Base-by-base conservation (phyloP, 2,329 filamentous ascomycete genomes). In the Pseudovirgaria hyperparasitica region DNA sequence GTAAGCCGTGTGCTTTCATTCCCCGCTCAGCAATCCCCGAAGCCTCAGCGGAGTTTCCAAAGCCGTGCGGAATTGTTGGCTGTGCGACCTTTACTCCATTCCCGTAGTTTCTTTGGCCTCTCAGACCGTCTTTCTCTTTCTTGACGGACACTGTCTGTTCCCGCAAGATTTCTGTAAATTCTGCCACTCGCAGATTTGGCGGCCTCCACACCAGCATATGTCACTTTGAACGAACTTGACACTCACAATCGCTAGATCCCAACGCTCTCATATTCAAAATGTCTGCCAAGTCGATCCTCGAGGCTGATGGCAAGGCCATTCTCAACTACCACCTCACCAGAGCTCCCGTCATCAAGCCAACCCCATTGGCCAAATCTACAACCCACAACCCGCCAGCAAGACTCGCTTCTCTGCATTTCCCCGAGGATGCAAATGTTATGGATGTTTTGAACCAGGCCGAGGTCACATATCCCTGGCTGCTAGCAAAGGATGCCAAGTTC, bases 221-320 rank as follows among this genome's bases (percentile, higher is more conserved):
- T n/a, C 16, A 25, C 29, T 34, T 26, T 18, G 23, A 19, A 29
- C 21, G 25, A 17, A 28, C 37, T 24, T 14, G 16, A 18, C 32
- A 40, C 47, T 50, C 43, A 48, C 42, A 32, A 33, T 15, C 29
- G 33, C 27, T 23, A 18, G 31, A 28, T 12, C 15, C 27, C 22
- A 22, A 19, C 22, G 19, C 27, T 11, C 17, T 19, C 16, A 25
- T 30, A 37, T 35, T 33, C 60, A 71, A 52, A 52, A 92, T 92
- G 84, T 85, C 82, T 58, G 82, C 90, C 62, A 98, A 98, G 69
- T 81, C 87, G 45, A 96, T 98, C 57, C 66, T 81, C 71, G 90
- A 98, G 72, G 87, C 87, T 71, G 90, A 98, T 69, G 90, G 90
- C 75, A 98, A 98, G 81, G 90, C 90, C 73, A 96, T 98, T 70